These are phyloP conservation scores for Erythrobasidium hasegawianum DNA, from an alignment of 1,284 basidiomycete species.

Conservation along the genomic window DNA sequence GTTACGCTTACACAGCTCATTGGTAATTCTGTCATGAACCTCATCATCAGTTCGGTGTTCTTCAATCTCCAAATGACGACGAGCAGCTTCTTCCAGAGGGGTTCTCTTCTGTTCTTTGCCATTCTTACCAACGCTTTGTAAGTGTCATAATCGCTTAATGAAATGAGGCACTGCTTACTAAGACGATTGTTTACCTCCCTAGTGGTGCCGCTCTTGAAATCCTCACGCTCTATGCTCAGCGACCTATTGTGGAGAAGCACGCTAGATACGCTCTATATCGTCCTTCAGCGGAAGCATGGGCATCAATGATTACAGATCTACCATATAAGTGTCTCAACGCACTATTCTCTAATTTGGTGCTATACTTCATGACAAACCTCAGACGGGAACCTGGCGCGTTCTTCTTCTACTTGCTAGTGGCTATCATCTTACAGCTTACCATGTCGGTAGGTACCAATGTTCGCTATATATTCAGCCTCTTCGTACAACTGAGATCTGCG, in stretches of 20 bases:
- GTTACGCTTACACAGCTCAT: constrained; percentile 51
- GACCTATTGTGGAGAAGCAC: constrained; percentile 53
- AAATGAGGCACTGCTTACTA: too few relatives aligned
- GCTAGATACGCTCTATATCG: constrained; percentile 54
- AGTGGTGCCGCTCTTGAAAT: constrained; percentile 53
- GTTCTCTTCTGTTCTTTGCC: constrained; percentile 60
- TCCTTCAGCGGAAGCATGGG: constrained; percentile 53
- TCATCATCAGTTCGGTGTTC: constrained; percentile 61
- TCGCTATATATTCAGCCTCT: constrained; percentile 46
- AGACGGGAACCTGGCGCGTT: constrained; percentile 56
- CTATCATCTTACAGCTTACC: constrained; percentile 50
- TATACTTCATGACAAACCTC: constrained; percentile 66
- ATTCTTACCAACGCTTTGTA: constrained; percentile 46
- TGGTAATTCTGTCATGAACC: constrained; percentile 55
- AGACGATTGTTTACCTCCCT: too few relatives aligned
- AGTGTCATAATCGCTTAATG: constrained; percentile 64
- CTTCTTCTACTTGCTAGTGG: constrained; percentile 53
- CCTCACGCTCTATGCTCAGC: constrained; percentile 53
- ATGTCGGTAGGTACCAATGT: constrained; percentile 48
- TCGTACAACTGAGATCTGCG: not conserved
- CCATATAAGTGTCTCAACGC: constrained; percentile 57
- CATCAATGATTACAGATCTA: constrained; percentile 53
- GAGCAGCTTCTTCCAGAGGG: constrained; percentile 80
- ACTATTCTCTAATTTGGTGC: constrained; percentile 56
- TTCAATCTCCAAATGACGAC: constrained; percentile 64